A percentile compares a stretch with the other conserved stretches of the same genome.
phyloP scores from a whole-genome alignment of 2,329 filamentous ascomycete genomes.

The Trichoderma oligosporum region DNA sequence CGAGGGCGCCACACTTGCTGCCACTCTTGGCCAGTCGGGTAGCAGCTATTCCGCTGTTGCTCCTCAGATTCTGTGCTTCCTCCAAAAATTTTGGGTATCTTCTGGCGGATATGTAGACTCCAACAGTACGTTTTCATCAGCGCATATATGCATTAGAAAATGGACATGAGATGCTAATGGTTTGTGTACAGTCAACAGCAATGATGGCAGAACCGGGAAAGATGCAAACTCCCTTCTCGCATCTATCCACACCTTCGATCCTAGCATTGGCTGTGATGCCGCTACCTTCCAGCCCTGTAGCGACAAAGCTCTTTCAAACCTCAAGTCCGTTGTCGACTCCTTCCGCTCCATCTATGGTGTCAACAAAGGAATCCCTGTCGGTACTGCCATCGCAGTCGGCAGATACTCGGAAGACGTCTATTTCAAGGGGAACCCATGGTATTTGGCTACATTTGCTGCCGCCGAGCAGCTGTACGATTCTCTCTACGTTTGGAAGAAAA shows the following conservation, averaged over 20 bases:
- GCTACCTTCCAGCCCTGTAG: conserved; percentile 77
- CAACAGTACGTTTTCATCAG: conserved; percentile 48
- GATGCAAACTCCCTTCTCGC: conserved; percentile 68
- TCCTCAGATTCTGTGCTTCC: conserved; percentile 67
- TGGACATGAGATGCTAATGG: neutral
- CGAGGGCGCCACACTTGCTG: conserved; percentile 64
- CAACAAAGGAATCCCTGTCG: conserved; percentile 61
- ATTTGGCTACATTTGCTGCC: conserved; percentile 69
- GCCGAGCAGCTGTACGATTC: conserved; percentile 79
- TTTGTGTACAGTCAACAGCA: conserved; percentile 48
- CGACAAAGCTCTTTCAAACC: conserved; percentile 64
- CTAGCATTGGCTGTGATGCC: conserved; percentile 60
- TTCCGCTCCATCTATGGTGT: conserved; percentile 68
- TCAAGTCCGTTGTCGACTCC: conserved; percentile 70
- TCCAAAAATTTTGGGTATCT: conserved; percentile 69
- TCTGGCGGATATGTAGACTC: conserved; percentile 59
- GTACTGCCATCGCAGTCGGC: conserved; percentile 59
- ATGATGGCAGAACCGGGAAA: conserved; percentile 61
- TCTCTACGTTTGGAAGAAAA: conserved; percentile 64
- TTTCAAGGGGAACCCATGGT: conserved; percentile 78
- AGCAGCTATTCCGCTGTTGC: conserved; percentile 60
- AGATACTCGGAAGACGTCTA: conserved; percentile 71
- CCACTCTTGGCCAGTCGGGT: conserved; percentile 58
- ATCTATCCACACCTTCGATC: conserved; percentile 67
- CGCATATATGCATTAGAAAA: neutral